Percentiles rank a stretch among this genome's conserved stretches.
These are phyloP conservation scores for Phytophthora chlamydospora DNA, from an alignment of 352 stramenopile species.

Conservation along the genomic window DNA sequence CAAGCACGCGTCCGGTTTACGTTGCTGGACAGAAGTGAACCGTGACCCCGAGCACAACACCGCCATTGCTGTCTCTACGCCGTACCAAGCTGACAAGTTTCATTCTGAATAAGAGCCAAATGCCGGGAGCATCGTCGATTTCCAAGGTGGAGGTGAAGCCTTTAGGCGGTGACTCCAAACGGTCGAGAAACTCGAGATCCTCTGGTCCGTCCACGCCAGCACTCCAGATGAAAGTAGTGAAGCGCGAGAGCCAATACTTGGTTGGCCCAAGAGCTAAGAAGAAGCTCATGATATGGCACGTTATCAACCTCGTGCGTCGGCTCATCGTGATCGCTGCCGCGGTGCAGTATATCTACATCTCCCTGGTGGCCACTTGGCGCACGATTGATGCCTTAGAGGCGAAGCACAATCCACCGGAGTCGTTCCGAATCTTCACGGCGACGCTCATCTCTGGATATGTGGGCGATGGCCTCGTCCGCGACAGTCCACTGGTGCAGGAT, in stretches of 20 bases:
- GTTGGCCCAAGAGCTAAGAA: slow-evolving; percentile 19
- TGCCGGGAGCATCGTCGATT: slow-evolving; percentile 13
- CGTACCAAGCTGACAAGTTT: not conserved
- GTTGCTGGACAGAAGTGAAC: not conserved
- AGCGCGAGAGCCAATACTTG: slow-evolving; percentile 11
- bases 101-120: not conserved
- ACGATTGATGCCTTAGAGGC: slow-evolving; percentile 25
- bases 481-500: slow-evolving; percentile 36
- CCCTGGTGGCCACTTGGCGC: slow-evolving; percentile 22
- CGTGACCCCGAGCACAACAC: too few relatives aligned
- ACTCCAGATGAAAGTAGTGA: too few relatives aligned
- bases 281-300: slow-evolving; percentile 18
- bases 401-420: slow-evolving; percentile 19
- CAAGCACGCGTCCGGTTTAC: too few relatives aligned
- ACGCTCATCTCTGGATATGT: slow-evolving; percentile 38
- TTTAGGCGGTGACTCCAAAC: slow-evolving; percentile 1
- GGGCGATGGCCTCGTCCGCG: slow-evolving; percentile 29
- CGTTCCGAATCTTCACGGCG: slow-evolving; percentile 16
- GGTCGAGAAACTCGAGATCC: not conserved
- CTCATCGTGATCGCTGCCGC: slow-evolving; percentile 35
- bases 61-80: not conserved
- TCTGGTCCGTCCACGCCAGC: not conserved
- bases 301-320: slow-evolving; percentile 35
- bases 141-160: slow-evolving; percentile 21
- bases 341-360: slow-evolving; percentile 40